These are phyloP conservation scores for Entophlyctis helioformis DNA, from an alignment of 192 early-diverging fungal species.

Conservation along the genomic window DNA sequence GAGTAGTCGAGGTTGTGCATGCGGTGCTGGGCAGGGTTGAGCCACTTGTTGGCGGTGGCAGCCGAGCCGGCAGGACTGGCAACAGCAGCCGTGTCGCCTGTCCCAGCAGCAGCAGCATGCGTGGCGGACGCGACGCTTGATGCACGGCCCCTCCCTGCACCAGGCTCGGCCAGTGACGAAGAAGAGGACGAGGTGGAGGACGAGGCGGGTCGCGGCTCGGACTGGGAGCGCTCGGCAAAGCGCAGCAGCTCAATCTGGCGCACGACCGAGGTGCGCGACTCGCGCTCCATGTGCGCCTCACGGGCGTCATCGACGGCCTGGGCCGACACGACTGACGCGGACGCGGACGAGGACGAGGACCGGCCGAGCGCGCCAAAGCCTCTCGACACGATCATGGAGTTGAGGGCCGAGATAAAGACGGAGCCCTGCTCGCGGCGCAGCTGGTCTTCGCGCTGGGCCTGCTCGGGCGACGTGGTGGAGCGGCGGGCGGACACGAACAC, in stretches of 20 bases:
- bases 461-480: background rate
- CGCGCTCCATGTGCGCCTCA: background rate
- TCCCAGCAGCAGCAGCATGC: background rate
- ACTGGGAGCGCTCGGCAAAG: background rate
- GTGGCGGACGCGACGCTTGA: background rate
- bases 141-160: background rate
- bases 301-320: background rate
- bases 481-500: too few relatives aligned
- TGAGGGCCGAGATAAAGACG: constrained; percentile 25
- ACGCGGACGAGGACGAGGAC: too few relatives aligned
- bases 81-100: background rate
- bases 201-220: background rate
- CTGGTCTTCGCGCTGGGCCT: constrained; percentile 5
- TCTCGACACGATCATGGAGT: constrained; percentile 1
- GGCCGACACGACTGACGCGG: too few relatives aligned
- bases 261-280: background rate
- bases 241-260: too few relatives aligned
- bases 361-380: too few relatives aligned
- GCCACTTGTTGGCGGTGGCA: background rate
- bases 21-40: constrained; percentile 7
- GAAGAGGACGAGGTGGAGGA: background rate
- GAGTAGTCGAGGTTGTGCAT: constrained; percentile 19
- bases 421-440: constrained; percentile 10
- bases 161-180: background rate
- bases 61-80: background rate